phyloP scores from a whole-genome alignment of 2,329 filamentous ascomycete genomes.

The Ceratocystis smalleyi region DNA sequence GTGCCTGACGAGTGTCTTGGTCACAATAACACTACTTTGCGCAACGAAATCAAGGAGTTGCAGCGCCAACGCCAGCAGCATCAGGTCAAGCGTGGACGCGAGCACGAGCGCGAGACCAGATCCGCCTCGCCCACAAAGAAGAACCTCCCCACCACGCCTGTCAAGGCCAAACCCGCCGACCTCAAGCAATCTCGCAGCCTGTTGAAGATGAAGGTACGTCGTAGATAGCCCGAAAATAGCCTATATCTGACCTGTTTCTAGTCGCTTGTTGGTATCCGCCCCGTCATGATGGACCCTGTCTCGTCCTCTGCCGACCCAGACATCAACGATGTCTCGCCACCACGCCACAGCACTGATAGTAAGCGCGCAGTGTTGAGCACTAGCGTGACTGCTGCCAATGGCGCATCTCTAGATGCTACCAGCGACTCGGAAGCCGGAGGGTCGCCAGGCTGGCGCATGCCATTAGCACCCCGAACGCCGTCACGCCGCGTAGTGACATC shows the following conservation, averaged over 20 bases:
- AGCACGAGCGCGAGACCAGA: not conserved
- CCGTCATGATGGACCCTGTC: not conserved
- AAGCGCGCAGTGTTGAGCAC: not conserved
- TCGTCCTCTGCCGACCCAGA: not conserved
- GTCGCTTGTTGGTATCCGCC: not conserved
- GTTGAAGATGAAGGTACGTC: constrained; percentile 2
- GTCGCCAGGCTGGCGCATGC: not conserved
- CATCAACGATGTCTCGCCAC: not conserved
- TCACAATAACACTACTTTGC: constrained; percentile 52
- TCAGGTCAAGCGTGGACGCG: constrained; percentile 25
- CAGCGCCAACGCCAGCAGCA: constrained; percentile 19
- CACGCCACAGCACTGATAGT: constrained; percentile 1
- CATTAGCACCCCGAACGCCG: not conserved
- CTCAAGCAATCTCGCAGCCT: not conserved
- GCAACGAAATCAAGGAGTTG: constrained; percentile 49
- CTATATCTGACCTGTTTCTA: not conserved
- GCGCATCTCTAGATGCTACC: not conserved
- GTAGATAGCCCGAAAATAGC: not conserved
- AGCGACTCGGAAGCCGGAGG: not conserved
- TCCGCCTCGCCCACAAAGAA: not conserved
- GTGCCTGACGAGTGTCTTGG: constrained; percentile 58
- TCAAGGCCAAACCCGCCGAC: not conserved
- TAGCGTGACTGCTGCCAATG: not conserved
- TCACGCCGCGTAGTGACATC: not conserved
- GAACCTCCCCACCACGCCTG: not conserved